Conservation (phyloP, 75 land plant genomes). For the Chamaecyparis obtusa region DNA sequence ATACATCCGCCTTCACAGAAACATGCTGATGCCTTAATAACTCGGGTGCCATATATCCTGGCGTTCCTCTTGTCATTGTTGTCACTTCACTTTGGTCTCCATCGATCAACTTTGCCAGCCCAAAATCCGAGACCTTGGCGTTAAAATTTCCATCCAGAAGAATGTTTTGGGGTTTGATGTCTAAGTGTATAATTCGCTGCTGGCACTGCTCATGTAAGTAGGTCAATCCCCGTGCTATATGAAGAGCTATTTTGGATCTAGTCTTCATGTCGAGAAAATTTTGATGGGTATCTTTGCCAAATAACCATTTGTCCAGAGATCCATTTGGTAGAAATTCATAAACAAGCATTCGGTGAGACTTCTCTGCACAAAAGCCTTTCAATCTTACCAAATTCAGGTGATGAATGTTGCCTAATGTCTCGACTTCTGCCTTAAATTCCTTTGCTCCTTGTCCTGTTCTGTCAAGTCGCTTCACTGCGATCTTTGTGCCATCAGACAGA, state of each 20-base stretch:
- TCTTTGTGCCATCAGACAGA: conserved; percentile 4
- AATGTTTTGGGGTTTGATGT: conserved; percentile 42
- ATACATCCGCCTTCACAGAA: too few species aligned
- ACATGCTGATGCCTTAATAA: too few species aligned
- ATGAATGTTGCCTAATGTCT: conserved; percentile 33
- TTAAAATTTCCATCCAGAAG: conserved; percentile 30
- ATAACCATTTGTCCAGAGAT: conserved; percentile 28
- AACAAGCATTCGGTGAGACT: conserved; percentile 15
- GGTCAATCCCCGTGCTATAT: conserved; percentile 14
- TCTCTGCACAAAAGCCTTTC: conserved; percentile 29
- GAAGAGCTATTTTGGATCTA: conserved; percentile 12
- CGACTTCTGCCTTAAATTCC: conserved; percentile 31
- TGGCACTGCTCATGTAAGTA: conserved; percentile 30
- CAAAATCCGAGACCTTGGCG: conserved; percentile 3
- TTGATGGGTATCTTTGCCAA: neutral
- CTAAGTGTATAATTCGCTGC: conserved; percentile 36
- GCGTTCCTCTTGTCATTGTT: too few species aligned
- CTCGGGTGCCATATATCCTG: too few species aligned
- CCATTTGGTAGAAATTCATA: conserved; percentile 25
- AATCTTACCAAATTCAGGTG: conserved; percentile 35
- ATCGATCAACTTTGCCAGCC: conserved; percentile 24
- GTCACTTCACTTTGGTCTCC: too few species aligned
- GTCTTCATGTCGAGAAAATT: conserved; percentile 13
- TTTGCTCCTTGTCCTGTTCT: conserved; percentile 11
- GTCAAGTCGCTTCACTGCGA: conserved; percentile 22